These are phyloP conservation scores for Ophiostoma ips DNA, from an alignment of 2,329 filamentous ascomycete genomes.

Conservation along the genomic window DNA sequence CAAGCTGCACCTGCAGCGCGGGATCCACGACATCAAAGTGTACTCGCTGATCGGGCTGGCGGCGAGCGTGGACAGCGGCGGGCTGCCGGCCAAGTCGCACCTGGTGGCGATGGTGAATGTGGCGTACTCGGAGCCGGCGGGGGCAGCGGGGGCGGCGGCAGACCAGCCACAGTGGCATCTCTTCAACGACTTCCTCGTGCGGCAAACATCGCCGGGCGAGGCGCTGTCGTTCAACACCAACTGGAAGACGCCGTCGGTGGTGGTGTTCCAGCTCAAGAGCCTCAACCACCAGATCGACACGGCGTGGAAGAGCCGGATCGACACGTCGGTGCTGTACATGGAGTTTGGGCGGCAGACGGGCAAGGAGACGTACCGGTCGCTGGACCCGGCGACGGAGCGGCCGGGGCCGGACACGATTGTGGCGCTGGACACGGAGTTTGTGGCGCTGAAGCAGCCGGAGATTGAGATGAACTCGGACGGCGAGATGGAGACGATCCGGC, in stretches of 20 bases:
- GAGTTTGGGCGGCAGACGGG: constrained; percentile 32
- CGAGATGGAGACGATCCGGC: constrained; percentile 79
- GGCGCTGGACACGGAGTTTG: constrained; percentile 92
- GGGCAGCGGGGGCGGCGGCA: constrained; percentile 27
- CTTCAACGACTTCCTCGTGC: constrained; percentile 94
- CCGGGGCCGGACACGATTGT: constrained; percentile 62
- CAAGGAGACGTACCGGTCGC: constrained; percentile 43
- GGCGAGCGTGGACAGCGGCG: constrained; percentile 74
- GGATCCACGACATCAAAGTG: constrained; percentile 67
- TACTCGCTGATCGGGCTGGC: constrained; percentile 88
- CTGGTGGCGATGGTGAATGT: constrained; percentile 84
- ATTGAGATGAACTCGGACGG: constrained; percentile 95
- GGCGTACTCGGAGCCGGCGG: constrained; percentile 47
- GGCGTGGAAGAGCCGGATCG: constrained; percentile 71
- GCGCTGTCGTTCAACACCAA: constrained; percentile 77
- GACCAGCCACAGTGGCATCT: constrained; percentile 66
- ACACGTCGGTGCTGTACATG: constrained; percentile 71
- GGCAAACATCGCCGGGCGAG: constrained; percentile 58
- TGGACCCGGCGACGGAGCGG: constrained; percentile 45
- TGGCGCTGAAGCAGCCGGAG: constrained; percentile 80
- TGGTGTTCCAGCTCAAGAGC: constrained; percentile 73
- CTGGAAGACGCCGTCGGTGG: constrained; percentile 85
- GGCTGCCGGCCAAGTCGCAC: constrained; percentile 68
- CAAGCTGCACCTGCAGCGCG: constrained; percentile 62
- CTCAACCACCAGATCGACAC: constrained; percentile 73